Evolutionary conservation across 1,284 basidiomycete species (phyloP), one percentile per base, ranked within the genome.

Genomic region (Puccinia triticina): DNA sequence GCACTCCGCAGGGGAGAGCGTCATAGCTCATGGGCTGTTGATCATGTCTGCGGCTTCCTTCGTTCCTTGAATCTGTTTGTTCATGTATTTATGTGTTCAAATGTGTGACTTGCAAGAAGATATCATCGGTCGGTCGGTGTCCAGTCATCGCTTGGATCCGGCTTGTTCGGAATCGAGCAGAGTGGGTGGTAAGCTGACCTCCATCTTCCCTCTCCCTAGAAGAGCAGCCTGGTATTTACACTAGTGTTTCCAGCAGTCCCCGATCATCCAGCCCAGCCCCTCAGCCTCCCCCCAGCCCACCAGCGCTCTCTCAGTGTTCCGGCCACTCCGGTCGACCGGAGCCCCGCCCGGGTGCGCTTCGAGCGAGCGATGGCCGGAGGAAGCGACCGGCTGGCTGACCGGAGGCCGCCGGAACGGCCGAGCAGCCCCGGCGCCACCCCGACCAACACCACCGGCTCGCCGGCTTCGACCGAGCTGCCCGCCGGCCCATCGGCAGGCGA

Each of bases 221-320:
- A 55, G 53, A 55, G 14, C 18, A n/a, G 18, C 53, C 23, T n/a
- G n/a, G n/a, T n/a, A 64, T 18, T 64, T 29, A 10, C 55, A 5
- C 23, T 57, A 18, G n/a, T 69, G 16, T 69, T 69, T 69, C 67
- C 67, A 67, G 14, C 40, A 40, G 34, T 16, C 4, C 32, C 21
- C 29, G 29, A 48, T 50, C 43, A 26, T 69, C 43, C 21, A 26
- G 5, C 29, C 12, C 1, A 29, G 32, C 26, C 43, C 5, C 3
- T 43, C 66, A 69, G 18, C 59, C 34, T 40, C 29, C 12, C 32
- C 21, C 21, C 34, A 43, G 21, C 3, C 32, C 53, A 55, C 46
- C 53, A 55, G 34, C 73, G 73, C 23, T 75, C 50, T n/a, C 50
- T 55, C 23, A 75, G 73, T 75, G 32, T 75, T 2, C 73, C 73